Evolutionary conservation across 2,329 filamentous ascomycete species (phyloP).

Genomic region (Ophiostoma ips): DNA sequence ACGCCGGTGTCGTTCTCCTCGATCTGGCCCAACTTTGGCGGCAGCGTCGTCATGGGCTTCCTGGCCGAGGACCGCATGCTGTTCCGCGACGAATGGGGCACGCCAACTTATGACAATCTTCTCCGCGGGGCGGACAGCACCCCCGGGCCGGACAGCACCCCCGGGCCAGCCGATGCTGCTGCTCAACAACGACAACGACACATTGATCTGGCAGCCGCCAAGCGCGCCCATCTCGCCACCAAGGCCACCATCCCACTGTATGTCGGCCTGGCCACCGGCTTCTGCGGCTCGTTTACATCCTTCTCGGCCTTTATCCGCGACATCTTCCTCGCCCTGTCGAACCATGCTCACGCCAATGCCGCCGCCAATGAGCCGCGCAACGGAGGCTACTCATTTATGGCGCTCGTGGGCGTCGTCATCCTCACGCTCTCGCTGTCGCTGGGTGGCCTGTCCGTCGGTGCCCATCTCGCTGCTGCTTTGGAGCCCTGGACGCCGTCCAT

Average conservation of each 20-base stretch:
- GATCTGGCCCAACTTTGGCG: constrained; percentile 78
- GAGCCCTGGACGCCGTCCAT: constrained; percentile 46
- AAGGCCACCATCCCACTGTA: constrained; percentile 80
- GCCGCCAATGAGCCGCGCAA: constrained; percentile 35
- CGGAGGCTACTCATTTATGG: constrained; percentile 71
- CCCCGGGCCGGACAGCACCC: background rate
- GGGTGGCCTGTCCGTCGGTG: constrained; percentile 54
- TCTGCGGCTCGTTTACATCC: constrained; percentile 57
- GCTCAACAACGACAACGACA: no score
- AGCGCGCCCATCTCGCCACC: constrained; percentile 43
- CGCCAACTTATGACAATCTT: constrained; percentile 13
- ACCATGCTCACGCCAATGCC: constrained; percentile 62
- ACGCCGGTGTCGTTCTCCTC: constrained; percentile 61
- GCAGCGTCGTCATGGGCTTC: constrained; percentile 75
- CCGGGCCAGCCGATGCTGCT: background rate
- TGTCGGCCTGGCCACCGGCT: constrained; percentile 56
- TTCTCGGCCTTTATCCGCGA: constrained; percentile 59
- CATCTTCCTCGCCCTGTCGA: constrained; percentile 56
- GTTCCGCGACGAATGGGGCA: constrained; percentile 41
- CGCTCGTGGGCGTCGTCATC: constrained; percentile 61
- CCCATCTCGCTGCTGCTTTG: constrained; percentile 55
- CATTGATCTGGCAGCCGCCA: constrained; percentile 22
- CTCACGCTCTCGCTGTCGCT: constrained; percentile 58
- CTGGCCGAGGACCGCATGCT: constrained; percentile 26
- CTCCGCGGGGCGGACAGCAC: constrained; percentile 19